Conservation (phyloP, 345 rosid genomes). For the Cochlearia excelsa region DNA sequence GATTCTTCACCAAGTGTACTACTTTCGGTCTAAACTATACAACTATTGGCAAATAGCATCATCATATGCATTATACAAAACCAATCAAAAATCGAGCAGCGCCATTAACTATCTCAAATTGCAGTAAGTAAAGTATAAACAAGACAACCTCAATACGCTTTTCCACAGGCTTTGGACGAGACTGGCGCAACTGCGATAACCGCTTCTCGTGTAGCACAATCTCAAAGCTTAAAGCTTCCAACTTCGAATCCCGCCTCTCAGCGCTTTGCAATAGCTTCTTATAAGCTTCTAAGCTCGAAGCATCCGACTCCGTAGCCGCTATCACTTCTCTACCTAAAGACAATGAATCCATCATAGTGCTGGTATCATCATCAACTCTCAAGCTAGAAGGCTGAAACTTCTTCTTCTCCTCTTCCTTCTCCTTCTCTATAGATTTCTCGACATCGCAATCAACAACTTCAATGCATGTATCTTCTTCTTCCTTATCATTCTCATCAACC, state of each 20-base stretch:
- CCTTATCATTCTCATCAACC: constrained; percentile 43
- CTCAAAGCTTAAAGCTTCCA: constrained; percentile 52
- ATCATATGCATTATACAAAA: background rate
- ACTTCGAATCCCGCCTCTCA: constrained; percentile 45
- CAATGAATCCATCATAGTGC: constrained; percentile 44
- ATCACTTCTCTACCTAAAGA: constrained; percentile 38
- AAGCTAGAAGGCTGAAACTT: constrained; percentile 30
- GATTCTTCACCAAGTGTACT: background rate
- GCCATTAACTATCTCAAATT: background rate
- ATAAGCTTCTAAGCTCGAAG: constrained; percentile 50
- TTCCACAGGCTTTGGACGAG: constrained; percentile 51
- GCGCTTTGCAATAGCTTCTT: constrained; percentile 57
- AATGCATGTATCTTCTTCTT: constrained; percentile 47
- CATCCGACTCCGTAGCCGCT: too few species aligned
- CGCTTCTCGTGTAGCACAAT: constrained; percentile 55
- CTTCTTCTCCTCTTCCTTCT: constrained; percentile 15
- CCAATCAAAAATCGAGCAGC: constrained; percentile 4
- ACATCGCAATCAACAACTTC: constrained; percentile 40
- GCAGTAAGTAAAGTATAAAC: background rate
- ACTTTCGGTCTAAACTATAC: background rate
- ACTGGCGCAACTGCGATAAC: constrained; percentile 35
- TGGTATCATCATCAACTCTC: constrained; percentile 45
- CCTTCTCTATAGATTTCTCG: constrained; percentile 34
- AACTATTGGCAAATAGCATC: background rate
- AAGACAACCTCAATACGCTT: constrained; percentile 38